Base-by-base conservation (phyloP, 2,329 filamentous ascomycete species). In the Massarina eburnea region DNA sequence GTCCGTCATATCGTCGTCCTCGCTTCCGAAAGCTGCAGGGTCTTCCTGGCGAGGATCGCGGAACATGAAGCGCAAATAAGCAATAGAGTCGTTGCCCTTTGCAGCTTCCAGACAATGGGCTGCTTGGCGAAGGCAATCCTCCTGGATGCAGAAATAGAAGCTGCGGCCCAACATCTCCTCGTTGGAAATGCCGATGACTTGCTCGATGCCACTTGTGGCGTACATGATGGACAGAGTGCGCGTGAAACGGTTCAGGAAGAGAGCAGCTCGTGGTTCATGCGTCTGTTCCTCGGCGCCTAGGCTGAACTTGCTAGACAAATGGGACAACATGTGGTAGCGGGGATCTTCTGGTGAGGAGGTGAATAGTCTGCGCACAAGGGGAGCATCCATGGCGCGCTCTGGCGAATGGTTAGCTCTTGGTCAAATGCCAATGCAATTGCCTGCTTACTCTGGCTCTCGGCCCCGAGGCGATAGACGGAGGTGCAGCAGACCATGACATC, bases 21-120 rank as follows among this genome's bases (percentile, higher is more conserved):
- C 71, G 9, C 77, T 71, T 40, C 81, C 77, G 43, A 80, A 78
- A 2, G 61, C 51, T 21, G 58, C 58, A 4, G 60, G 55, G 40
- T 75, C 71, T 43, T 71, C 78, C 45, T 79, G 74, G 22, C 85
- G 78, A 15, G 89, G 89, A 63, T 94, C 86, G 42, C 88, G 80
- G 61, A 88, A 92, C 80, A 84, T 89, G 67, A 95, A 95, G 15
- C 90, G 86, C 48, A 95, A 76, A 60, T 95, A 95, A 2, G 90
- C 89, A 59, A 95, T 94, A 2, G 90, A 95, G 66, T 95, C 89
- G 59, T 95, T 95, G 21, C 86, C 86, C 66, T 95, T 95, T 18
- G 90, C 89, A 54, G 86, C 87, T 68, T 95, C 90, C 24, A 95
- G 71, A 58, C 87, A 91, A 51, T 83, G 81, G 26, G 92, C 82